These are phyloP conservation scores for Colletotrichum theobromicola DNA, from an alignment of 2,329 filamentous ascomycete genomes.

Conservation along the genomic window DNA sequence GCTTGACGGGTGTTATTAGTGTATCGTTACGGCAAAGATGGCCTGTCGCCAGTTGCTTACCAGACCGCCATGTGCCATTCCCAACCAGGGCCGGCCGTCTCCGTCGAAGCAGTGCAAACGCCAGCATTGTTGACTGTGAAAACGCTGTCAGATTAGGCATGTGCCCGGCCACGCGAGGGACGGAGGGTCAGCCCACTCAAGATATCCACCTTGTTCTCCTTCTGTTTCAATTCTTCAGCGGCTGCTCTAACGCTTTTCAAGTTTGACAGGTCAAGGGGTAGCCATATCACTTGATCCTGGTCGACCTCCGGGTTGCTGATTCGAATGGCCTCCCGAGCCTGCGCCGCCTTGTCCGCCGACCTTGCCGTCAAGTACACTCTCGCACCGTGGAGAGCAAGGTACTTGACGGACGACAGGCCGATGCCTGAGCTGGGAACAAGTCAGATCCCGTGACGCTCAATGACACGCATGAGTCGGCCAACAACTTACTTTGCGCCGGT, in stretches of 20 bases:
- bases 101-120: not conserved
- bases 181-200: slow-evolving; percentile 22
- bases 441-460: not conserved
- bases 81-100: slow-evolving; percentile 23
- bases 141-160: not conserved
- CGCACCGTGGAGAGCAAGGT: slow-evolving; percentile 28
- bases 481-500: slow-evolving; percentile 29
- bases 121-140: slow-evolving; percentile 30
- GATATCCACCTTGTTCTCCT: slow-evolving; percentile 29
- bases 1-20: slow-evolving; percentile 22
- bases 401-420: slow-evolving; percentile 27
- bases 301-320: slow-evolving; percentile 12
- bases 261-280: slow-evolving; percentile 28
- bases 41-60: slow-evolving; percentile 12
- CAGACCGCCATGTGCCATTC: slow-evolving; percentile 27
- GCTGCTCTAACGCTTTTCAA: slow-evolving; percentile 25
- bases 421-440: slow-evolving; percentile 25
- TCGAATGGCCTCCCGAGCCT: slow-evolving; percentile 2
- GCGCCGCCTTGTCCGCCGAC: slow-evolving; percentile 24
- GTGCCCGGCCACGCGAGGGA: not conserved
- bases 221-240: slow-evolving; percentile 21
- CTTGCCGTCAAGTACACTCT: slow-evolving; percentile 30
- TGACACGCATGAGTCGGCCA: not conserved
- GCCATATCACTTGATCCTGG: slow-evolving; percentile 16
- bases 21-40: not conserved